Evolutionary conservation across 129 eudicot genomes (phyloP), one percentile per base, ranked within the genome.

Genomic region (Lonicera japonica): DNA sequence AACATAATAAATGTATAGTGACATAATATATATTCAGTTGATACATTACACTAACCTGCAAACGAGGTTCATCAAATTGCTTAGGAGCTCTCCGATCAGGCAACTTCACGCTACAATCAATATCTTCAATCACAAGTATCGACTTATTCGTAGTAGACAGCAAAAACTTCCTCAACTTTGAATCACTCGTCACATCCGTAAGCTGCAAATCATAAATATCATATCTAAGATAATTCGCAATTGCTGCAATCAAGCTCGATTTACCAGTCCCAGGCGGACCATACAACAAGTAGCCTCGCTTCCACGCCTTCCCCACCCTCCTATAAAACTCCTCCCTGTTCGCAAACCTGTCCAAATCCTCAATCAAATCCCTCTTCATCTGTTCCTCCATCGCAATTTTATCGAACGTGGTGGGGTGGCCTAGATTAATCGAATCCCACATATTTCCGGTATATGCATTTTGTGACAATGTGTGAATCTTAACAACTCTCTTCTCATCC

Each of bases 161-260:
- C 72, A 88, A 47, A 67, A 88, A 36, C 61, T 65, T 76, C 71
- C 96, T 70, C 59, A 84, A 64, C 38, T 68, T 80, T 2, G 89
- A 79, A 59, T 88, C 82, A 0, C 75, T 41, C n/a, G 38, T 66
- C 0, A 83, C 55, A 39, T 66, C 76, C 25, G 86, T 66, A 1
- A 88, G 56, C 84, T 84, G 84, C 86, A 84, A 71, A 43, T 88
- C 96, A 66, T 81, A 88, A 0, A 82, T 70, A 57, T 81, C 87
- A 25, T 76, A 76, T 60, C 63, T 75, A 13, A 80, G 43, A 34
- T 80, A 67, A 58, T 80, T 80, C 12, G 86, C 86, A 62, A 75
- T 80, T 3, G 86, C 86, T 11, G 82, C 86, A 16, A 80, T 72
- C 79, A 80, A 75, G 21, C 82, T 80, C 17, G 77, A 77, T 47